These are phyloP conservation scores for Debaryomycetaceae sp. DNA, from an alignment of 1,139 yeast genomes.

Conservation along the genomic window DNA sequence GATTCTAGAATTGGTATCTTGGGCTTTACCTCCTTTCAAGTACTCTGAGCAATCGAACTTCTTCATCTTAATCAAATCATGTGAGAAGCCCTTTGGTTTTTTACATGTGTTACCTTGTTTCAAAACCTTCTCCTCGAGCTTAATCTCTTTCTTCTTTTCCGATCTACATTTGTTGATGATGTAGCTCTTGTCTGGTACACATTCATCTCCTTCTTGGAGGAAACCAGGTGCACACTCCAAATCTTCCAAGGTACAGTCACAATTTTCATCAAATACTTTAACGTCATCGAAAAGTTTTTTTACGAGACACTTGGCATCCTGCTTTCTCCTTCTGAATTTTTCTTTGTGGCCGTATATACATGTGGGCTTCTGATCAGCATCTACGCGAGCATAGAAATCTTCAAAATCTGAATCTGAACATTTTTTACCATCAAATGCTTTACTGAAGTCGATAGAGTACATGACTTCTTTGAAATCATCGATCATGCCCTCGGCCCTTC, in stretches of 20 bases:
- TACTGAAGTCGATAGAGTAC: constrained; percentile 59
- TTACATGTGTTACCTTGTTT: constrained; percentile 51
- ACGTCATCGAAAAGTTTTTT: constrained; percentile 60
- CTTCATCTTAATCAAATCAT: constrained; percentile 24
- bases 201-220: constrained; percentile 31
- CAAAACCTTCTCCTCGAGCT: constrained; percentile 35
- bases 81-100: constrained; percentile 24
- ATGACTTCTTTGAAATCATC: constrained; percentile 19
- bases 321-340: constrained; percentile 64
- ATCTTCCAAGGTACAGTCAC: constrained; percentile 64
- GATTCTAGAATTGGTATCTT: constrained; percentile 20
- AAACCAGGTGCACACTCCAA: constrained; percentile 74
- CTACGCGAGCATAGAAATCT: constrained; percentile 59
- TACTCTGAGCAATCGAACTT: constrained; percentile 33
- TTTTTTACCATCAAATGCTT: constrained; percentile 50
- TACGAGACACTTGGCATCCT: constrained; percentile 66
- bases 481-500: constrained; percentile 15
- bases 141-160: constrained; percentile 18
- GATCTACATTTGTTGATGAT: constrained; percentile 26
- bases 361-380: constrained; percentile 45
- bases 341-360: constrained; percentile 79
- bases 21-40: constrained; percentile 25
- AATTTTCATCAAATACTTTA: constrained; percentile 51
- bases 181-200: constrained; percentile 49
- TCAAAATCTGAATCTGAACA: constrained; percentile 64